Conservation (phyloP, 306 rosid species). For the Begonia masoniana region DNA sequence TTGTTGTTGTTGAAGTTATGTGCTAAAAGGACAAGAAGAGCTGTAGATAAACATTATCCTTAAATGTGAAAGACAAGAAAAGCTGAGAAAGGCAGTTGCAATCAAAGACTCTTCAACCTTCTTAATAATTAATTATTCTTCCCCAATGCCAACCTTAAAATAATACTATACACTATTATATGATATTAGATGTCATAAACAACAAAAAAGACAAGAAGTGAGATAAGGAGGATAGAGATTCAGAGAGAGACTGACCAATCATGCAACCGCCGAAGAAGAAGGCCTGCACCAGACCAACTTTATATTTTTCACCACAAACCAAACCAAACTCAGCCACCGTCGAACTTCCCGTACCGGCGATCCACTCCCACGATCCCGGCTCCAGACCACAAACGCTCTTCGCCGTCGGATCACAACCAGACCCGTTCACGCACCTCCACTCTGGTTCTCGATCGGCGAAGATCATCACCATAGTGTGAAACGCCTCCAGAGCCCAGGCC, state of each 20-base stretch:
- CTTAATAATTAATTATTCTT: no score
- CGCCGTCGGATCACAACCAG: slow-evolving; percentile 20
- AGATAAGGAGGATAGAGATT: neutral
- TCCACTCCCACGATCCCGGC: slow-evolving; percentile 73
- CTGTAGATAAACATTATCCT: no score
- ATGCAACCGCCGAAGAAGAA: slow-evolving; percentile 85
- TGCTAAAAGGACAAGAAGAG: no score
- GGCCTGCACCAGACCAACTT: slow-evolving; percentile 78
- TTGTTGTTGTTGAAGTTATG: no score
- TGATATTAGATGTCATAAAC: no score
- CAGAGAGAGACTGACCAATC: slow-evolving; percentile 51
- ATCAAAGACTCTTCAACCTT: no score
- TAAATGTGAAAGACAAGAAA: no score
- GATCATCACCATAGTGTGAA: slow-evolving; percentile 93
- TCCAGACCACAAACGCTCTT: slow-evolving; percentile 25
- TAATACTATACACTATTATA: no score
- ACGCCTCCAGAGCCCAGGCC: slow-evolving; percentile 88
- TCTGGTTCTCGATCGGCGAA: slow-evolving; percentile 68
- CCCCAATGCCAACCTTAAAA: no score
- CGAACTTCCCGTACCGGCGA: slow-evolving; percentile 20
- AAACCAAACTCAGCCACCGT: slow-evolving; percentile 66
- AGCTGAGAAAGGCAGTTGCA: no score
- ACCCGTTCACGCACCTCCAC: slow-evolving; percentile 33
- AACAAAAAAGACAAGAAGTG: neutral
- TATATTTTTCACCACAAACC: slow-evolving; percentile 66